Evolutionary conservation across 1,284 basidiomycete genomes (phyloP), one percentile per base, ranked within the genome.

Genomic region (Singerocomus rubriflavus): DNA sequence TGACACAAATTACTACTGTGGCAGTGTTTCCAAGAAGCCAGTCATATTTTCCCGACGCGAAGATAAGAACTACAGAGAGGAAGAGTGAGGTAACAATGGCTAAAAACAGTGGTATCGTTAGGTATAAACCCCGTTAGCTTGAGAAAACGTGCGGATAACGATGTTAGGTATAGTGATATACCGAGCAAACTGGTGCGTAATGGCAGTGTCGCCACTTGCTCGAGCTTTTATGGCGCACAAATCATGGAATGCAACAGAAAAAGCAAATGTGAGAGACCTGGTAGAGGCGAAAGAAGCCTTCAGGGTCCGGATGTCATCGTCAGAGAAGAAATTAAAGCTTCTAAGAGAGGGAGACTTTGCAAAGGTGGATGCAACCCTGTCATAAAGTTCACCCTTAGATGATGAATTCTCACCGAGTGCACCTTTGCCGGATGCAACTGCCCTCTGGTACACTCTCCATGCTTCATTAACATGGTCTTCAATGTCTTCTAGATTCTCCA

Each of bases 251-350:
- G 80, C 79, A 25, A 81, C 69, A 1, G 52, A 51, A 54, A 80
- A 79, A 0, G 63, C 76, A 48, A 82, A 81, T 0, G 9, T 32
- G 0, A 54, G 21, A 1, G 46, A 50, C 5, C 50, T 53, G 0
- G 14, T 31, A 37, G 75, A 74, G 0, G 81, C 80, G 37, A 70
- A 77, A 0, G 80, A 81, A 0, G 80, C 80, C 56, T 77, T 81
- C 17, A 82, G 55, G 12, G 61, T 64, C 14, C 70, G 63, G 1
- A 77, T 50, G 25, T 76, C 64, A 2, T 63, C 59, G 8, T 70
- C 67, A 2, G 70, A 61, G 6, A 61, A 48, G 6, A 54, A 55
- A 0, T 49, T 17, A 36, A 67, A 59, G 1, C 38, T 38, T 36
- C 31, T 37, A 39, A 69, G 63, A 1, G 7, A 0, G 12, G 62